Evolutionary conservation across 192 early-diverging fungal genomes (phyloP).

Genomic region (Mortierella claussenii): DNA sequence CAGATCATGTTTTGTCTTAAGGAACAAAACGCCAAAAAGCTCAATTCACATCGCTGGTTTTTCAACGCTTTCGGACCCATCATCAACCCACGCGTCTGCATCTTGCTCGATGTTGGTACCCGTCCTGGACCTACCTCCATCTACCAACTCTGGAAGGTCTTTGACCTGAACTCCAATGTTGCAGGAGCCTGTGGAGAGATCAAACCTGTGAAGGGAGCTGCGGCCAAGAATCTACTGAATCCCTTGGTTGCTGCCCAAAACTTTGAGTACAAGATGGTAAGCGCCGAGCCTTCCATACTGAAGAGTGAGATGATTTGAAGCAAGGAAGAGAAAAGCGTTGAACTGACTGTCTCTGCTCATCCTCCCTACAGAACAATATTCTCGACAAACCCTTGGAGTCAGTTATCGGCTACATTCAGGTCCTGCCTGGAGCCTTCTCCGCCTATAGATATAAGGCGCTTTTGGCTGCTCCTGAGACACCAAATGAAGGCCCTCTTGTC

Average conservation of each 20-base stretch:
- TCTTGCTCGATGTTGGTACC: slow-evolving; percentile 82
- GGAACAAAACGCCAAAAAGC: slow-evolving; percentile 84
- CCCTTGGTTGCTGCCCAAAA: slow-evolving; percentile 82
- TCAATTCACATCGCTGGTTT: slow-evolving; percentile 82
- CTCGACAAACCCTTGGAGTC: slow-evolving; percentile 82
- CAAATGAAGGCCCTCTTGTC: slow-evolving; percentile 70
- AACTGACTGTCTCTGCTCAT: too few relatives aligned
- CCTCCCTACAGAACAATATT: slow-evolving; percentile 68
- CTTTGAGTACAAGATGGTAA: slow-evolving; percentile 82
- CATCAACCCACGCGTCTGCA: slow-evolving; percentile 72
- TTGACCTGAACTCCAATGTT: slow-evolving; percentile 72
- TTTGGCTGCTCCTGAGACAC: slow-evolving; percentile 61
- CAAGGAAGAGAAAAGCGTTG: too few relatives aligned
- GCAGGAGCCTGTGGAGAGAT: slow-evolving; percentile 88
- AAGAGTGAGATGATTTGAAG: too few relatives aligned
- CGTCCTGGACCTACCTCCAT: slow-evolving; percentile 66
- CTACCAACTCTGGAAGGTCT: slow-evolving; percentile 69
- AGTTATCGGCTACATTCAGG: slow-evolving; percentile 82
- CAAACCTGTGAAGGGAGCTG: slow-evolving; percentile 61
- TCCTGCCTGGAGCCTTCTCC: slow-evolving; percentile 85
- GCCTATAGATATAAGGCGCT: slow-evolving; percentile 78
- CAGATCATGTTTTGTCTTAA: slow-evolving; percentile 84
- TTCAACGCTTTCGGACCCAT: slow-evolving; percentile 77
- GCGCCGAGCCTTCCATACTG: not conserved
- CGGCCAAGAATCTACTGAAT: slow-evolving; percentile 69